Conservation (phyloP, 2,329 filamentous ascomycete genomes). For the Sporothrix dimorphospora region DNA sequence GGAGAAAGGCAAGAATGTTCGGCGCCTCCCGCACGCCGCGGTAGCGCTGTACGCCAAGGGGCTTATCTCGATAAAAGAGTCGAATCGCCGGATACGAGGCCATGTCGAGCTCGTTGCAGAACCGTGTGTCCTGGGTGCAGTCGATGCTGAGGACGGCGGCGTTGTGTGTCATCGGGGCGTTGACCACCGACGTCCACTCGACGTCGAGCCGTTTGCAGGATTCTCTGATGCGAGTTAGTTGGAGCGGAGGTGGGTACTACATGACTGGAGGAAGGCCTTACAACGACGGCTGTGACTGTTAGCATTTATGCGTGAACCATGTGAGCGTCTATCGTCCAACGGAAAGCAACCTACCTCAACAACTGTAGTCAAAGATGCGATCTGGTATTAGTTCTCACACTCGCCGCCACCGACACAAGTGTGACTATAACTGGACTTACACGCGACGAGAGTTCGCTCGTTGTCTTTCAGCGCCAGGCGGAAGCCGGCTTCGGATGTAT, state of each 20-base stretch:
- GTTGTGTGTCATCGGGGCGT: constrained; percentile 30
- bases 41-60: constrained; percentile 42
- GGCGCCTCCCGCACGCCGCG: constrained; percentile 48
- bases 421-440: no score
- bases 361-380: constrained; percentile 20
- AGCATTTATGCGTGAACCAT: not conserved
- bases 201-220: constrained; percentile 42
- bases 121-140: constrained; percentile 41
- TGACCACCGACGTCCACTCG: constrained; percentile 42
- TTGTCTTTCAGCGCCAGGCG: constrained; percentile 28
- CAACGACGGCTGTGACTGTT: constrained; percentile 28
- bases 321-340: not conserved
- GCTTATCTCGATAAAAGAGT: constrained; percentile 44
- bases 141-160: constrained; percentile 45
- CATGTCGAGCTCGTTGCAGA: constrained; percentile 49
- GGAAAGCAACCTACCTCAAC: constrained; percentile 29
- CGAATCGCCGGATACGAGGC: constrained; percentile 53
- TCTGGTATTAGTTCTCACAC: not conserved
- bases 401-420: no score
- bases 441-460: constrained; percentile 40
- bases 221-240: constrained; percentile 34
- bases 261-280: constrained; percentile 12
- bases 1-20: constrained; percentile 33
- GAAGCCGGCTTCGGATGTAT: constrained; percentile 30
- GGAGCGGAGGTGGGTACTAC: not conserved